Base-by-base conservation (phyloP, 192 early-diverging fungal species). In the Rhizophagus prolifer region DNA sequence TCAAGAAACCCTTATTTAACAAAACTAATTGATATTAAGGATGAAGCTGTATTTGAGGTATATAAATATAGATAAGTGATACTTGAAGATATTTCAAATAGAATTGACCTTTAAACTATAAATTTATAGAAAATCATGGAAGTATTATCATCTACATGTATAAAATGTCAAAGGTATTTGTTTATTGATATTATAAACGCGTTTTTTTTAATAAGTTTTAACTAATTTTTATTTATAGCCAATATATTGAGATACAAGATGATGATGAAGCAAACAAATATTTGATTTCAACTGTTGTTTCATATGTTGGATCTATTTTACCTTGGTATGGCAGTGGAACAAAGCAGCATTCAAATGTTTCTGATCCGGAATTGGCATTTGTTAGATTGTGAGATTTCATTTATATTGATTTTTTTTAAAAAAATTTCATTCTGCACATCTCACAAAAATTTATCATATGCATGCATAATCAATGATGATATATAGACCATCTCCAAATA, bases 201-300 rank as follows among this genome's bases (percentile, higher is more conserved):
- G 41, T n/a, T 19, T 60, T 59, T 26, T 58, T 60, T 12, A n/a
- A n/a, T 38, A 44, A n/a, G n/a, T 74, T 12, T 50, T 16, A 28
- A 25, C 23, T 36, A 36, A 9, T 46, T 7, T 16, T 67, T 28
- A 5, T 54, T 34, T 65, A 4, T 63, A 83, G 82, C 34, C 65
- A 81, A 12, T 88, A 88, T 58, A 81, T 75, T 4, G 82, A 76
- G 12, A 70, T 88, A 5, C 77, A 81, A 26, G 84, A 87, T 13
- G 88, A 89, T 66, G 84, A 88, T 47, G 82, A 82, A 16, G 72
- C 79, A 14, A 81, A 82, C 36, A 80, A 82, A 47, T 70, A 82
- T 9, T 81, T 76, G 41, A 34, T 84, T 36, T 74, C 81, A 28
- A 79, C 78, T 9, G 73, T 80, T 3, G 68, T 84, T 9, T 84